Percentiles rank a stretch among this genome's conserved stretches.
These are phyloP conservation scores for Dipteronia sinensis DNA, from an alignment of 345 rosid species.

Conservation along the genomic window DNA sequence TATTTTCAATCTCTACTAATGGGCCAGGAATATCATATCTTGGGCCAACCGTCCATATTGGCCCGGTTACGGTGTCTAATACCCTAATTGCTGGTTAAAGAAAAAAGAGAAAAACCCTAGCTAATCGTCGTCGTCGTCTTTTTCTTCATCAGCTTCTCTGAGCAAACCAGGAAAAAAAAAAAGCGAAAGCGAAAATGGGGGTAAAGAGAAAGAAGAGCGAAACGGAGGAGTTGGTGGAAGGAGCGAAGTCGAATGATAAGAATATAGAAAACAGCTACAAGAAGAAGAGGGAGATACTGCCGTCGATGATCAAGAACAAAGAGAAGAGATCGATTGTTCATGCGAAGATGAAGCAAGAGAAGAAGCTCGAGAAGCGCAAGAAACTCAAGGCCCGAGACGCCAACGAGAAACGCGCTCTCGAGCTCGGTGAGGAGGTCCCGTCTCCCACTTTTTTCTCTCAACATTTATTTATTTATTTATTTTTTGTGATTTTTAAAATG, in stretches of 20 bases:
- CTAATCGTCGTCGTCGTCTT: not conserved
- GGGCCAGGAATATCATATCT: not conserved
- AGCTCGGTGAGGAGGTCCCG: conserved; percentile 91
- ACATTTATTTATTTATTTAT: not conserved
- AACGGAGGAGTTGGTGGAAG: conserved; percentile 28
- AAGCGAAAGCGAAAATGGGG: conserved; percentile 36
- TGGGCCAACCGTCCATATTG: not conserved
- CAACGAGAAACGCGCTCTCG: conserved; percentile 72
- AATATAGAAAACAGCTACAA: conserved; percentile 28
- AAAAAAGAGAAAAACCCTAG: conserved; percentile 12
- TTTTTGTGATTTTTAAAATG: not conserved
- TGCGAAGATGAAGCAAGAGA: conserved; percentile 76
- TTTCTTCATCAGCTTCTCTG: not conserved
- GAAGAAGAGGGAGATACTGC: conserved; percentile 60
- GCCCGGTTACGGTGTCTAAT: not conserved
- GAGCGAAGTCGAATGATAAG: conserved; percentile 13
- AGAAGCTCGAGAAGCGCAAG: conserved; percentile 90
- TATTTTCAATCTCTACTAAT: not conserved
- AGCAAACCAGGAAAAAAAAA: too few relatives aligned
- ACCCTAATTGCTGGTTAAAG: not conserved
- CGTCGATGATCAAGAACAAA: conserved; percentile 90
- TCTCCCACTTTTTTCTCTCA: not conserved
- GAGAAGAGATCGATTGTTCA: conserved; percentile 82
- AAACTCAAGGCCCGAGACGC: conserved; percentile 78
- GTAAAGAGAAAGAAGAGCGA: conserved; percentile 51